phyloP scores from a whole-genome alignment of 2,329 filamentous ascomycete species.

The Aspergillus clavatus region DNA sequence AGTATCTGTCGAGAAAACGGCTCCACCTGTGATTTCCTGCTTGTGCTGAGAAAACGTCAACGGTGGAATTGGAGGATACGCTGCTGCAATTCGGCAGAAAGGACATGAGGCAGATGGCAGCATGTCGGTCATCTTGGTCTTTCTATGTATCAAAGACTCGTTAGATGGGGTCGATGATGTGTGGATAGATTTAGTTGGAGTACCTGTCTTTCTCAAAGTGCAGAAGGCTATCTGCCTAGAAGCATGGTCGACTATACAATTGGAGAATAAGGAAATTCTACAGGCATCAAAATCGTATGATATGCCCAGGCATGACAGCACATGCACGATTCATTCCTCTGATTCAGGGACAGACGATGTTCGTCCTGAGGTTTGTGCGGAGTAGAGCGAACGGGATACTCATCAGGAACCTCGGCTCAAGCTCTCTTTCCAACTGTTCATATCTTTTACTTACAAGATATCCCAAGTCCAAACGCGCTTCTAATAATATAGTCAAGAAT shows the following conservation, averaged over 20 bases:
- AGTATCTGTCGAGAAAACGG: conserved; percentile 22
- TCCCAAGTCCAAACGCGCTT: too few relatives aligned
- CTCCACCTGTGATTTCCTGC: background rate
- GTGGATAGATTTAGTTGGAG: background rate
- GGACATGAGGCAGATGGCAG: conserved; percentile 41
- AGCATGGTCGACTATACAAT: background rate
- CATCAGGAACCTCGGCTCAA: background rate
- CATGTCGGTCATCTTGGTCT: conserved; percentile 9
- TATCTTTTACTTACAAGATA: too few relatives aligned
- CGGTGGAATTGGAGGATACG: conserved; percentile 43
- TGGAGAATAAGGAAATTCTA: background rate
- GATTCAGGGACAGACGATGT: too few relatives aligned
- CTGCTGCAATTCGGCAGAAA: conserved; percentile 54
- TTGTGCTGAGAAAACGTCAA: conserved; percentile 18
- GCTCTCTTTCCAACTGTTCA: background rate
- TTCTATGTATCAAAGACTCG: background rate
- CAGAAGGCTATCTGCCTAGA: background rate
- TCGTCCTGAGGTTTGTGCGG: background rate
- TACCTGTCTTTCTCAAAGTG: background rate
- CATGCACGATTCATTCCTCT: too few relatives aligned
- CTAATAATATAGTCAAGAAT: too few relatives aligned
- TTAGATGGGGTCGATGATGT: background rate
- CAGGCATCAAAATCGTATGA: background rate
- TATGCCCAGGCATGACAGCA: too few relatives aligned
- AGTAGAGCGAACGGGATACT: background rate